phyloP scores from a whole-genome alignment of 2,329 filamentous ascomycete genomes.

The Dactylellina leptospora region DNA sequence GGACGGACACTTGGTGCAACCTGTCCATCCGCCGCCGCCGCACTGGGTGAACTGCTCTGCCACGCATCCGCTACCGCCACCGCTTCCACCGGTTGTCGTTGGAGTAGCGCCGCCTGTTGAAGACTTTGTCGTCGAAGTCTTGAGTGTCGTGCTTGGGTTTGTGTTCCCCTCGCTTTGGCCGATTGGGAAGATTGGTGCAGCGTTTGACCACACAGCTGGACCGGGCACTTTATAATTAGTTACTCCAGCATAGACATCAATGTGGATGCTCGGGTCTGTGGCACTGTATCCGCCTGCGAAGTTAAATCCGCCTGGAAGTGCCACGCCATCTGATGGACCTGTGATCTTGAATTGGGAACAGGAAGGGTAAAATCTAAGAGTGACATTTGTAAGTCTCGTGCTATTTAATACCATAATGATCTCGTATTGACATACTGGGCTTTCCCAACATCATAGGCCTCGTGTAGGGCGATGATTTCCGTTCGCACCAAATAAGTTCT shows the following conservation, averaged over 20 bases:
- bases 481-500: slow-evolving; percentile 62
- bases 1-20: slow-evolving; percentile 12
- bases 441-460: slow-evolving; percentile 57
- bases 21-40: slow-evolving; percentile 7
- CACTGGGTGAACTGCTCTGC: slow-evolving; percentile 7
- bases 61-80: background rate
- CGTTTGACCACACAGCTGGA: slow-evolving; percentile 49
- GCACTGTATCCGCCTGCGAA: slow-evolving; percentile 62
- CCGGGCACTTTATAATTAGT: slow-evolving; percentile 53
- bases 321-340: slow-evolving; percentile 54
- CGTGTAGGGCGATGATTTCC: slow-evolving; percentile 63
- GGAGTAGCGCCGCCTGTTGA: background rate
- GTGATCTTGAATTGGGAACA: slow-evolving; percentile 62
- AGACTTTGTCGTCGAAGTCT: slow-evolving; percentile 5
- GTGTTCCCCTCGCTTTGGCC: background rate
- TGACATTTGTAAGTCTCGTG: slow-evolving; percentile 10
- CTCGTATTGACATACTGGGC: slow-evolving; percentile 10
- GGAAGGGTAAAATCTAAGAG: slow-evolving; percentile 60
- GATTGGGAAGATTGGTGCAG: slow-evolving; percentile 1
- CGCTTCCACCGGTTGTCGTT: slow-evolving; percentile 1
- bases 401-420: background rate
- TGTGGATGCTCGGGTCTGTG: slow-evolving; percentile 61
- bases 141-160: slow-evolving; percentile 58
- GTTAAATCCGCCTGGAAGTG: slow-evolving; percentile 62
- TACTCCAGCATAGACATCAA: slow-evolving; percentile 55